Percentiles rank a stretch among this genome's conserved stretches.
Conservation (phyloP, 139 green algal species). For the Marvania coccoides region DNA sequence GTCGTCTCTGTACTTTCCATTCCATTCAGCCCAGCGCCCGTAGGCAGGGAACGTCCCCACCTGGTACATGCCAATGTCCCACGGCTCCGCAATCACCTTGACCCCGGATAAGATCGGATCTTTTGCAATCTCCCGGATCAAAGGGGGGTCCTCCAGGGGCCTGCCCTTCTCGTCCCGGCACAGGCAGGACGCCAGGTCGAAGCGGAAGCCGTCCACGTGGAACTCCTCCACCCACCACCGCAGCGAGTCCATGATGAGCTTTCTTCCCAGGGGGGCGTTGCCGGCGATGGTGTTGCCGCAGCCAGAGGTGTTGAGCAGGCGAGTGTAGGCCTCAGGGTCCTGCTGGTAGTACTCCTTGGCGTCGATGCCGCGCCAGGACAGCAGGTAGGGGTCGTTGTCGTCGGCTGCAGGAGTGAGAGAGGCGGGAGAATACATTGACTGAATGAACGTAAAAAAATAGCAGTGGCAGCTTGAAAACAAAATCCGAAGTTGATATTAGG, state of each 20-base stretch:
- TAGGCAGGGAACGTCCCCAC: constrained; percentile 90
- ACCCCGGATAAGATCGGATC: constrained; percentile 74
- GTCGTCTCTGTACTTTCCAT: constrained; percentile 84
- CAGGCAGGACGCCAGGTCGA: constrained; percentile 89
- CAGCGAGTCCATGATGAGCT: constrained; percentile 79
- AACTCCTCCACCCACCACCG: constrained; percentile 75
- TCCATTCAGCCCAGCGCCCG: constrained; percentile 91
- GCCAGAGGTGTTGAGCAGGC: constrained; percentile 81
- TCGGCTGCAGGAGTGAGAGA: constrained; percentile 10
- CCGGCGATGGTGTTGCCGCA: constrained; percentile 88
- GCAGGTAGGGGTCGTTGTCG: constrained; percentile 70
- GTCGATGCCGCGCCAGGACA: constrained; percentile 76
- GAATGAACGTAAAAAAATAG: not conserved
- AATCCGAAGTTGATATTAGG: not conserved
- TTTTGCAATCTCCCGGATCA: constrained; percentile 74
- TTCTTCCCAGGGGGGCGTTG: constrained; percentile 67
- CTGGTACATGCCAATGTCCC: constrained; percentile 87
- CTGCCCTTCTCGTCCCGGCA: constrained; percentile 71
- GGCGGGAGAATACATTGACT: not conserved
- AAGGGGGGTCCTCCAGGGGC: constrained; percentile 67
- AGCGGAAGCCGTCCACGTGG: constrained; percentile 91
- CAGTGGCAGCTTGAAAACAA: not conserved
- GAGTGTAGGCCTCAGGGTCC: constrained; percentile 44
- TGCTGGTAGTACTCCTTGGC: constrained; percentile 74
- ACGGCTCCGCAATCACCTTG: constrained; percentile 88